Evolutionary conservation across 1,139 yeast species (phyloP), one percentile per base, ranked within the genome.

Genomic region (Candida dubliniensis): DNA sequence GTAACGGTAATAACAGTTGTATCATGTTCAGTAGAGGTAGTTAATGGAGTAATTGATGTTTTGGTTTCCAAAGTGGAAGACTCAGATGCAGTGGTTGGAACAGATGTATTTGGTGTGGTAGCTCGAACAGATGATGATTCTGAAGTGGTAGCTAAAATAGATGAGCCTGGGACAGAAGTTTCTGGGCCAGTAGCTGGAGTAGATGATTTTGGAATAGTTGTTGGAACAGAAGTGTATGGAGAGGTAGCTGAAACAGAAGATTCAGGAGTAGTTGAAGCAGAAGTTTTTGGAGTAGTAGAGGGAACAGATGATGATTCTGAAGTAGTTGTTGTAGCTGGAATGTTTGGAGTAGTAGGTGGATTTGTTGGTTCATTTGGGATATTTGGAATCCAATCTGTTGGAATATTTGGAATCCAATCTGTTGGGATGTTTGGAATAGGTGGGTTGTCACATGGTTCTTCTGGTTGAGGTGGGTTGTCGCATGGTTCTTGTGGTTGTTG

Each of bases 1-100:
- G 61, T 49, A 47, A 55, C 42, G 45, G 59, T 51, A 47, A 49
- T 33, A 43, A 50, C 47, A 48, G 58, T 42, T 43, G 54, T 47
- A 31, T 18, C 23, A 18, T 18, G 23, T 18, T 18, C 23, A 18
- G 23, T 18, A 18, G 23, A 4, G 5, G 23, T 18, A 18, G 23
- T 18, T 18, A 18, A 18, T 18, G 23, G 23, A 18, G 23, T 18
- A 18, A 3, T 12, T 31, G 38, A 15, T 6, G 33, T 23, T 18
- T 18, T 18, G 23, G 23, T 5, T 18, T 18, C n/a, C n/a, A n/a
- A n/a, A n/a, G n/a, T n/a, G n/a, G n/a, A n/a, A n/a, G n/a, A n/a
- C n/a, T n/a, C 23, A 32, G 35, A 12, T 4, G 23, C 26, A 13
- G 45, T 34, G 10, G 11, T 31, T 33, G 26, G 24, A 24, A 31